Conservation (phyloP, 345 rosid genomes). For the Sonneratia caseolaris region DNA sequence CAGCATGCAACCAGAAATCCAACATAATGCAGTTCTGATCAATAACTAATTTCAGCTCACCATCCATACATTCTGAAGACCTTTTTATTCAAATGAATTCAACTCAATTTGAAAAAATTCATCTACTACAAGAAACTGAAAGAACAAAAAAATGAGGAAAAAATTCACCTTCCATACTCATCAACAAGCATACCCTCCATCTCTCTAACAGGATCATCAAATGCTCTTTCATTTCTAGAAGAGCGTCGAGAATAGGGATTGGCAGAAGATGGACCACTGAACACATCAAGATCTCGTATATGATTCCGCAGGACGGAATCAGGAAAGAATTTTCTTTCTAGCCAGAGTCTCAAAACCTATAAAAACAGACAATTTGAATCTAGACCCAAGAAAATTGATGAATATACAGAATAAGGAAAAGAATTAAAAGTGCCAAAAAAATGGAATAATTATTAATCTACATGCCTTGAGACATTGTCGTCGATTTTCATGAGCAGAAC, state of each 20-base stretch:
- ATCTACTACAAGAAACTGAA: background rate
- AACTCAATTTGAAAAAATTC: slow-evolving; percentile 6
- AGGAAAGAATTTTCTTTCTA: slow-evolving; percentile 74
- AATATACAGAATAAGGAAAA: background rate
- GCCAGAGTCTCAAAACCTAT: slow-evolving; percentile 88
- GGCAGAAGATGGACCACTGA: slow-evolving; percentile 37
- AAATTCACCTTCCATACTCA: slow-evolving; percentile 81
- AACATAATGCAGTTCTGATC: background rate
- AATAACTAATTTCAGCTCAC: background rate
- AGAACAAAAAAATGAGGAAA: slow-evolving; percentile 9
- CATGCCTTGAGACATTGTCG: slow-evolving; percentile 78
- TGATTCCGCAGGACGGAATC: slow-evolving; percentile 69
- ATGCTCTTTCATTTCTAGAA: slow-evolving; percentile 86
- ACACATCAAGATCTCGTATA: slow-evolving; percentile 67
- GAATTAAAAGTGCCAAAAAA: background rate
- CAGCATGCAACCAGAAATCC: background rate
- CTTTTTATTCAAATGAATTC: background rate
- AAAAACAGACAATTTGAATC: slow-evolving; percentile 4
- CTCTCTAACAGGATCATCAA: slow-evolving; percentile 94
- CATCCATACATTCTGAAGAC: background rate
- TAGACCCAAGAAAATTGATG: background rate
- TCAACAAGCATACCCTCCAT: slow-evolving; percentile 99
- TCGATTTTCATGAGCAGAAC: slow-evolving; percentile 63
- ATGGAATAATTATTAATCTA: background rate
- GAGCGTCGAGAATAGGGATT: slow-evolving; percentile 82